A percentile compares a stretch with the other conserved stretches of the same genome.
phyloP scores from a whole-genome alignment of 1,139 yeast genomes.

The Wickerhamiella infanticola region DNA sequence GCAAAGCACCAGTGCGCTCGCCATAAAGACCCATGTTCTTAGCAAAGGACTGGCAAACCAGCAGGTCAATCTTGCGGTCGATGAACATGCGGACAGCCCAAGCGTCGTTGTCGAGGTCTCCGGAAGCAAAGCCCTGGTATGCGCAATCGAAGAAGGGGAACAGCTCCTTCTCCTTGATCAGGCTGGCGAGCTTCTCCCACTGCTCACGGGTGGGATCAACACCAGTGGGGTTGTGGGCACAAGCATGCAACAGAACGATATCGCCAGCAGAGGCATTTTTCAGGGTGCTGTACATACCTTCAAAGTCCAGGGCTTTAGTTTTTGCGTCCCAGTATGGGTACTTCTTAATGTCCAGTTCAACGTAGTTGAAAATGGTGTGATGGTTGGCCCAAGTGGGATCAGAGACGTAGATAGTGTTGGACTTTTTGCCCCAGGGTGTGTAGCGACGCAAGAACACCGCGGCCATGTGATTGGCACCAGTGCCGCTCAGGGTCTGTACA shows the following conservation, averaged over 20 bases:
- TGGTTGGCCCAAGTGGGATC: slow-evolving; percentile 98
- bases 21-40: slow-evolving; percentile 97
- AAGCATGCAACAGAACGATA: slow-evolving; percentile 74
- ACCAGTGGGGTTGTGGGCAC: slow-evolving; percentile 98
- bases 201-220: slow-evolving; percentile 80
- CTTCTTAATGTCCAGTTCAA: slow-evolving; percentile 44
- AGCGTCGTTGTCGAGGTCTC: slow-evolving; percentile 70
- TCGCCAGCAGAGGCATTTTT: slow-evolving; percentile 21
- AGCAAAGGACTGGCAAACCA: slow-evolving; percentile 89
- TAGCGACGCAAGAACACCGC: slow-evolving; percentile 50
- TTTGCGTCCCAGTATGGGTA: slow-evolving; percentile 74
- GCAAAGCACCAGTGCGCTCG: slow-evolving; percentile 92
- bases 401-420: slow-evolving; percentile 52
- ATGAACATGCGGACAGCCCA: slow-evolving; percentile 77
- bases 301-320: slow-evolving; percentile 46
- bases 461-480: slow-evolving; percentile 88
- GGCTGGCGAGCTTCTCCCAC: slow-evolving; percentile 60
- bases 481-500: slow-evolving; percentile 82
- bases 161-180: slow-evolving; percentile 46
- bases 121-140: slow-evolving; percentile 94
- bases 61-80: slow-evolving; percentile 31
- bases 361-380: slow-evolving; percentile 55
- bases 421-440: slow-evolving; percentile 28
- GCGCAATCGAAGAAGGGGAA: slow-evolving; percentile 89
- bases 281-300: slow-evolving; percentile 24